Evolutionary conservation across 306 rosid species (phyloP), one percentile per base, ranked within the genome.

Genomic region (Dryas alaskensis): DNA sequence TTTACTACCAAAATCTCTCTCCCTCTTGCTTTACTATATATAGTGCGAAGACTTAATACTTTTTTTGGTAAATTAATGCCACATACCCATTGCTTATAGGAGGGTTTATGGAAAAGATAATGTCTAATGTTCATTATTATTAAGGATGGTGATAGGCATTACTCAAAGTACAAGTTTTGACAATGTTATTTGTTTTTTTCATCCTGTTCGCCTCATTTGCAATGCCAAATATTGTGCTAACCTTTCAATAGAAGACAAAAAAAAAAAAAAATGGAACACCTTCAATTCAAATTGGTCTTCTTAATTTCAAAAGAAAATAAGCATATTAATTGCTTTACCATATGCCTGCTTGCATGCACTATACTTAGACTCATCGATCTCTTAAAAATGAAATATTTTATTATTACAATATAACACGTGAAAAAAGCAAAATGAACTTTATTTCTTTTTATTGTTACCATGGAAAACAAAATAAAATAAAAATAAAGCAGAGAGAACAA

Each of bases 381-480:
- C 58, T 72, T 58, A 73, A 65, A 80, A 76, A 53, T 52, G 14
- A 39, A 61, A 61, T 40, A 76, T 31, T 31, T 31, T 31, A 31
- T 53, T 49, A 69, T 69, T 49, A 74, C 63, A 71, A 69, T 81
- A 63, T 81, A 80, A 84, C 90, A 81, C 84, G 90, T 83, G 96
- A 83, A 83, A 78, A 87, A 86, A 89, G 95, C 81, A 78, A 63
- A 71, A 66, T 42, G 65, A 74, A 63, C 86, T 84, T 88, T 79
- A 68, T 60, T 72, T 82, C 68, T 74, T 76, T 71, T 66, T 52
- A 75, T 80, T 72, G 81, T 48, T 66, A 82, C 65, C 70, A 49
- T 0, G n/a, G 31, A 31, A 17, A 37, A 70, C 12, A 57, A 12
- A 8, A 9, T 14, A 4, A 52, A 54, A 61, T 31, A 0, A 45